phyloP scores from a whole-genome alignment of 495 filamentous ascomycete species.

The Rusavskia elegans region DNA sequence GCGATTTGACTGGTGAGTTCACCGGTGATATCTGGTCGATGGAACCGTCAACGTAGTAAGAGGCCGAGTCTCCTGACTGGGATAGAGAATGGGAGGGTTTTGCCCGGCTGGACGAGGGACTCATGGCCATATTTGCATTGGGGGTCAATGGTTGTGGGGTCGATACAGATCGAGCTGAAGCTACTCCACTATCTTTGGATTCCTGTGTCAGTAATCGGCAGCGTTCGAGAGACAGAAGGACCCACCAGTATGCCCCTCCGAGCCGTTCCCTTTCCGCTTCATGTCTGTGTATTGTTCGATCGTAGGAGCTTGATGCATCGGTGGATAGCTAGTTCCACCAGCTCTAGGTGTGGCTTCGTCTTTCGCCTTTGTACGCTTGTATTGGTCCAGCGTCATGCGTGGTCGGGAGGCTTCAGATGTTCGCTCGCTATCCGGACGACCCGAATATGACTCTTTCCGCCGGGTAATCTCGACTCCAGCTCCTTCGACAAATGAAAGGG shows the following conservation, averaged over 20 bases:
- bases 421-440: neutral
- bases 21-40: neutral
- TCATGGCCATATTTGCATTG: neutral
- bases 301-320: neutral
- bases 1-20: neutral
- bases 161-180: neutral
- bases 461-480: conserved; percentile 42
- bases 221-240: neutral
- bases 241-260: neutral
- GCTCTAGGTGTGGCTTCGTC: neutral
- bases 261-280: neutral
- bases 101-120: neutral
- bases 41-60: conserved; percentile 1
- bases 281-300: neutral
- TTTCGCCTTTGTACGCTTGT: neutral
- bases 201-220: neutral
- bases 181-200: neutral
- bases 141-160: neutral
- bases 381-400: neutral
- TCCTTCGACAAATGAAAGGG: conserved; percentile 36
- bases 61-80: neutral
- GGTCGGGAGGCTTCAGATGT: neutral
- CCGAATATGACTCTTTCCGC: conserved; percentile 5
- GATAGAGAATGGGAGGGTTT: neutral
- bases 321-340: neutral